These are phyloP conservation scores for Trypanosoma lewisi DNA, from an alignment of 208 protist genomes.

Conservation along the genomic window DNA sequence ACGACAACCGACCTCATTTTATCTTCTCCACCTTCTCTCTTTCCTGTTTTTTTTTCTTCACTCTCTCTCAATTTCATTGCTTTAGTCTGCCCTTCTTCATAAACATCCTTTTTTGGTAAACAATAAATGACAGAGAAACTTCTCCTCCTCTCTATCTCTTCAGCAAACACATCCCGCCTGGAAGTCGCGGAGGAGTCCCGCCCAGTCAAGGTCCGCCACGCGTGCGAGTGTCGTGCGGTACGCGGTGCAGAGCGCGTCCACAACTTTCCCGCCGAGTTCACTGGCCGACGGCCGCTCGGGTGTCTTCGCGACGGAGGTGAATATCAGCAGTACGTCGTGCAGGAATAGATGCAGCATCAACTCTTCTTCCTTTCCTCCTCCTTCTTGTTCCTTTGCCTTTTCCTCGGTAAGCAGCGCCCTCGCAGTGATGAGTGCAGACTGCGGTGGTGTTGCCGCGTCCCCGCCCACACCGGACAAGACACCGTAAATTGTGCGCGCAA, in stretches of 20 bases:
- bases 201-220: constrained; percentile 15
- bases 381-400: no score
- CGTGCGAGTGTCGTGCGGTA: background rate
- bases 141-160: background rate
- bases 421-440: background rate
- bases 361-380: no score
- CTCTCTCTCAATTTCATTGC: background rate
- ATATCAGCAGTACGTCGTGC: constrained; percentile 7
- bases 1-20: background rate
- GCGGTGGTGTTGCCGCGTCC: background rate
- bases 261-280: background rate
- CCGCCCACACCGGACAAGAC: constrained; percentile 1
- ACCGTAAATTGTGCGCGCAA: constrained; percentile 17
- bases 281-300: background rate
- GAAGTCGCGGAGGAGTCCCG: constrained; percentile 1
- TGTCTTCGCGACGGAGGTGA: background rate
- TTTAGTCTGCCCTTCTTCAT: no score
- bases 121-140: no score
- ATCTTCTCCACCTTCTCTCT: background rate
- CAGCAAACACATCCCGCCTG: background rate
- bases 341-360: constrained; percentile 1
- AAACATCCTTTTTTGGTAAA: no score
- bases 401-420: no score
- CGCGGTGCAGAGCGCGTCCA: constrained; percentile 6
- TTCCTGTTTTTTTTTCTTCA: background rate